Evolutionary conservation across 306 rosid species (phyloP), one percentile per base, ranked within the genome.

Genomic region (Astragalus membranaceus): DNA sequence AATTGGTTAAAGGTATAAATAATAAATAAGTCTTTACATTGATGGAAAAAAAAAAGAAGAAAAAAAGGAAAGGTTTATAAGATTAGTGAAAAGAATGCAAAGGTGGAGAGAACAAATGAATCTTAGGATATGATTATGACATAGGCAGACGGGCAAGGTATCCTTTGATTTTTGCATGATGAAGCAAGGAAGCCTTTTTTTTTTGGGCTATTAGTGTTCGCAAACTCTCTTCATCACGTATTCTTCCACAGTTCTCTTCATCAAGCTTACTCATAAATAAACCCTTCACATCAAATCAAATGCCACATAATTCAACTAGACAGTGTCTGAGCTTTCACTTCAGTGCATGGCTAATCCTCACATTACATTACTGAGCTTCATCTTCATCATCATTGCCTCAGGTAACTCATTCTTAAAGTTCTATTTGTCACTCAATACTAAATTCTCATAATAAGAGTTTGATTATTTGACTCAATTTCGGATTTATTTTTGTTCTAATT

Each of bases 181-280:
- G 54, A 72, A 72, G 69, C 67, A 72, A 67, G 60, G 75, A 77
- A 81, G 74, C 77, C 49, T 81, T 69, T 76, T 59, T 47, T 81
- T 69, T 76, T 59, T 47, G 41, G 65, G 51, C 23, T 76, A 70
- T 70, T 56, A 64, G 42, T 50, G 16, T 30, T 67, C 63, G 37
- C 17, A 67, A 61, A 76, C 64, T 66, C 81, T 64, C 76, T 76
- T 44, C 79, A 53, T 52, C 85, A 81, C 74, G 79, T 59, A 81
- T 81, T 77, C 85, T 77, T 68, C 44, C 64, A 46, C 49, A 12
- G 32, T 57, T 47, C 59, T 9, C 61, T 79, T 56, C 26, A 32
- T 15, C 61, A 32, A 26, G 16, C 69, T 48, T 30, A 70, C 58
- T 48, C 63, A 48, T 76, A 76, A 35, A 60, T 66, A 26, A 53